phyloP scores from a whole-genome alignment of 805 yeast species.

The Yamadazyma laniorum region DNA sequence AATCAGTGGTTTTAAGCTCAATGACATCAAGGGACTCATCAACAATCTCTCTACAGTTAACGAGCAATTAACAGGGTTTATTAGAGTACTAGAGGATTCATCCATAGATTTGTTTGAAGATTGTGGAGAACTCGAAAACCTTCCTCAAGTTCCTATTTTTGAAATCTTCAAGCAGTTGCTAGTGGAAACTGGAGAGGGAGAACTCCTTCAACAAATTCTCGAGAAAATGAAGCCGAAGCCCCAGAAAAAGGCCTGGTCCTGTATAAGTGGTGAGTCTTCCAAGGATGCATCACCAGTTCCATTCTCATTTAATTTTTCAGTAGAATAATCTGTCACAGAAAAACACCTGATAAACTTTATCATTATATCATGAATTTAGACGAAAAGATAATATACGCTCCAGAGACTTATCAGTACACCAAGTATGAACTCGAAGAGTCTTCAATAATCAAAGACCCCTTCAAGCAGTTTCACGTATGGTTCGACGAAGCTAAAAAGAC shows the following conservation, averaged over 20 bases:
- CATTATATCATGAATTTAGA: slow-evolving; percentile 10
- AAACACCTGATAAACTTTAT: slow-evolving; percentile 1
- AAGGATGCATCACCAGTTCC: not conserved
- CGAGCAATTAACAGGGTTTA: slow-evolving; percentile 2
- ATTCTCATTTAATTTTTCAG: slow-evolving; percentile 12
- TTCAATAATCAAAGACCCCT: slow-evolving; percentile 60
- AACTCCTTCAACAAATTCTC: slow-evolving; percentile 8
- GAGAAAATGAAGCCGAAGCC: slow-evolving; percentile 6
- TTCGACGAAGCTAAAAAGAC: slow-evolving; percentile 67
- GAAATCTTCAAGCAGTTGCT: slow-evolving; percentile 59
- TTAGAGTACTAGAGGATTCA: slow-evolving; percentile 2
- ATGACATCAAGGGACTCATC: slow-evolving; percentile 45
- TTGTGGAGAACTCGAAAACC: slow-evolving; percentile 53
- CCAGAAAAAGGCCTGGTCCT: slow-evolving; percentile 3
- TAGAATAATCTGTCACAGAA: slow-evolving; percentile 6
- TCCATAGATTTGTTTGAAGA: slow-evolving; percentile 44
- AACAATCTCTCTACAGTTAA: slow-evolving; percentile 10
- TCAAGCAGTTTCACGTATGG: slow-evolving; percentile 81
- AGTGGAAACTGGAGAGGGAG: slow-evolving; percentile 33
- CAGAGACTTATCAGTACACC: slow-evolving; percentile 83
- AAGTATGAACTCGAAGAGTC: slow-evolving; percentile 56
- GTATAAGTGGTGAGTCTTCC: not conserved
- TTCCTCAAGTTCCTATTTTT: slow-evolving; percentile 55
- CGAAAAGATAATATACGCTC: slow-evolving; percentile 57
- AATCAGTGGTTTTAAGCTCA: slow-evolving; percentile 74